Conservation (phyloP, 2,329 filamentous ascomycete species). For the Ascochyta fabae region DNA sequence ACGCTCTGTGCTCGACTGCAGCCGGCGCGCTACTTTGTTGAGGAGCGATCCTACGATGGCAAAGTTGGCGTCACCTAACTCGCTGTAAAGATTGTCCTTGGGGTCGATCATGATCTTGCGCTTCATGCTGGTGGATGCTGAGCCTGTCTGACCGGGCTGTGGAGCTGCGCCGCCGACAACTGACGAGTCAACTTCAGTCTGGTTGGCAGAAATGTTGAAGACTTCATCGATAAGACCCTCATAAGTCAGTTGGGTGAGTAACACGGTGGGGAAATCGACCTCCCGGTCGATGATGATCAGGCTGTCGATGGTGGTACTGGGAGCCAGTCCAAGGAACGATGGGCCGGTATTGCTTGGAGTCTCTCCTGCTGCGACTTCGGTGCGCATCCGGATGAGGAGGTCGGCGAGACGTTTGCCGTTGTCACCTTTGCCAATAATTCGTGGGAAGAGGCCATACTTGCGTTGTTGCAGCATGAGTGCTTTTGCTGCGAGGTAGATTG, state of each 20-base stretch:
- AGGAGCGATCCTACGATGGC: conserved; percentile 88
- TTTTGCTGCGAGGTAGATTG: conserved; percentile 86
- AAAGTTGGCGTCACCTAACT: conserved; percentile 91
- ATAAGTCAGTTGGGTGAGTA: conserved; percentile 95
- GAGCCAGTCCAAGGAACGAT: conserved; percentile 71
- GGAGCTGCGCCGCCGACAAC: conserved; percentile 78
- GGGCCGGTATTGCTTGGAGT: conserved; percentile 64
- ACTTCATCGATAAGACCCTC: conserved; percentile 95
- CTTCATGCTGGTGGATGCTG: conserved; percentile 65
- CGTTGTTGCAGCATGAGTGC: conserved; percentile 95
- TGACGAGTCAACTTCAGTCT: conserved; percentile 89
- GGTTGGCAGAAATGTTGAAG: conserved; percentile 89
- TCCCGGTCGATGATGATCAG: conserved; percentile 95
- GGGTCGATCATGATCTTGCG: conserved; percentile 88
- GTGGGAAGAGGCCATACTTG: conserved; percentile 89
- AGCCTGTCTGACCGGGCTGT: conserved; percentile 59
- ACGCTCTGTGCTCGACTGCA: conserved; percentile 86
- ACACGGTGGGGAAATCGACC: conserved; percentile 87
- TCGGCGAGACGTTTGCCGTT: conserved; percentile 90
- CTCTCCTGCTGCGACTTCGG: conserved; percentile 83
- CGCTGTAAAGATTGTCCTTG: conserved; percentile 85
- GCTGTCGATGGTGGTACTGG: conserved; percentile 87
- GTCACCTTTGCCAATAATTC: conserved; percentile 94
- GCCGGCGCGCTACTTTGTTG: conserved; percentile 86
- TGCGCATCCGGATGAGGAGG: conserved; percentile 86